Percentiles rank a stretch among this genome's conserved stretches.
phyloP scores from a whole-genome alignment of 768 basidiomycete genomes.

The Mycena kentingensis region DNA sequence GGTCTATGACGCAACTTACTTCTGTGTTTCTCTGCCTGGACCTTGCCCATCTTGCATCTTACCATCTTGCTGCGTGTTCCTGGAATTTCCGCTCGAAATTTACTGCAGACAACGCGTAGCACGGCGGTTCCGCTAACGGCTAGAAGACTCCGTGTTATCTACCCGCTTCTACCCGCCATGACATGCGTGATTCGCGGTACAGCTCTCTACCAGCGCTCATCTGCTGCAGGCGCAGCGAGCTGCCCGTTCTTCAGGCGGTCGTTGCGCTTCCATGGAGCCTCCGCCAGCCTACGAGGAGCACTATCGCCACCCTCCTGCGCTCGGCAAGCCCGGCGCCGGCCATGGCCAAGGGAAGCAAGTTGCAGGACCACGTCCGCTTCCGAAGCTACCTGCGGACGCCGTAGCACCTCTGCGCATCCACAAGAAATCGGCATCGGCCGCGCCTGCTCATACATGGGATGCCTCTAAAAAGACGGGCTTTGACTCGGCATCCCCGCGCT shows the following conservation, averaged over 20 bases:
- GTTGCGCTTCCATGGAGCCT: constrained; percentile 14
- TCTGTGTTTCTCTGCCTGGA: not conserved
- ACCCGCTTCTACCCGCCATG: no score
- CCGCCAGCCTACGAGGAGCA: constrained; percentile 20
- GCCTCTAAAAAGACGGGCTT: not conserved
- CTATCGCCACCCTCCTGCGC: constrained; percentile 5
- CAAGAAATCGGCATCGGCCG: constrained; percentile 20
- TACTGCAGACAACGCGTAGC: no score
- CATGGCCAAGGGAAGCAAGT: not conserved
- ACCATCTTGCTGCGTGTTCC: no score
- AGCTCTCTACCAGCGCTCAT: constrained; percentile 3
- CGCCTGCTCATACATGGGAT: not conserved
- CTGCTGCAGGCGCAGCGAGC: no score
- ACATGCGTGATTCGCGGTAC: not conserved
- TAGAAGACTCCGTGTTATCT: not conserved
- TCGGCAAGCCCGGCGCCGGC: not conserved
- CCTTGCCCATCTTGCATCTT: not conserved
- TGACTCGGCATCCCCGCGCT: not conserved
- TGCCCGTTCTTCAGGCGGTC: not conserved
- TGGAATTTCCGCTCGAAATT: no score
- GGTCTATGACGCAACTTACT: not conserved
- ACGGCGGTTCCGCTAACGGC: not conserved
- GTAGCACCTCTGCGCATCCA: constrained; percentile 17
- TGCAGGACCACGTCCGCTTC: constrained; percentile 14
- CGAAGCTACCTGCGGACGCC: constrained; percentile 6